These are phyloP conservation scores for Penicillium sp. DNA, from an alignment of 2,329 filamentous ascomycete genomes.

Conservation along the genomic window DNA sequence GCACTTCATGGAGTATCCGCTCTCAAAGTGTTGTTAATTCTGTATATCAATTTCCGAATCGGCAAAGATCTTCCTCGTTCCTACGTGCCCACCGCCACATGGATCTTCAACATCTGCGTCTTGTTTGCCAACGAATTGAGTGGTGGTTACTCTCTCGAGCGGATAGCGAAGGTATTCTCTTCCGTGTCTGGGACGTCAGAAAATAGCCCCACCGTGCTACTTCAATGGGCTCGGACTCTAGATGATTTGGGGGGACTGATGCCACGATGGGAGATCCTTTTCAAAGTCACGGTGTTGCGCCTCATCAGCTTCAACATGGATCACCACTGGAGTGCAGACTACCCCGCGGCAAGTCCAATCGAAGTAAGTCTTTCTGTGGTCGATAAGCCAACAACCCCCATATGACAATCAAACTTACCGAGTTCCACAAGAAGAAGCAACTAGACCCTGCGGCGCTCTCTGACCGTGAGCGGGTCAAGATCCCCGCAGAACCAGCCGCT, in stretches of 20 bases:
- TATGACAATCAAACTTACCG: constrained; percentile 19
- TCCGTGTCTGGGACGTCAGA: constrained; percentile 28
- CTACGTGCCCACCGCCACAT: constrained; percentile 73
- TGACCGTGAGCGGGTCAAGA: constrained; percentile 79
- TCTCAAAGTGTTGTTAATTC: constrained; percentile 75
- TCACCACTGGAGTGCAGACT: constrained; percentile 84
- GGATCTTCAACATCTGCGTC: constrained; percentile 82
- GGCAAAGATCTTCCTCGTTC: constrained; percentile 68
- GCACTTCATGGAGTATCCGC: constrained; percentile 82
- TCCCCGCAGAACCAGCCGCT: constrained; percentile 67
- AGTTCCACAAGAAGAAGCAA: constrained; percentile 87
- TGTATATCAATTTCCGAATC: constrained; percentile 78
- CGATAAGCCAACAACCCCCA: neutral
- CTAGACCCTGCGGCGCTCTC: constrained; percentile 82
- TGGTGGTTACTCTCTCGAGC: constrained; percentile 70
- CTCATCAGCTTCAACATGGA: constrained; percentile 97
- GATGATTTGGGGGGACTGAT: constrained; percentile 82
- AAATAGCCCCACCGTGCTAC: constrained; percentile 46
- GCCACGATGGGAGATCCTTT: constrained; percentile 90
- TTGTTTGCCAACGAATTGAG: constrained; percentile 88
- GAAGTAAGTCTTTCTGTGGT: constrained; percentile 63
- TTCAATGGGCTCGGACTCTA: constrained; percentile 66
- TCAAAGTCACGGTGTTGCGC: constrained; percentile 90
- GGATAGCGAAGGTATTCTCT: constrained; percentile 56
- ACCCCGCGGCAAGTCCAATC: constrained; percentile 62